phyloP scores from a whole-genome alignment of 148 eudicot genomes.

The Amaranthus cruentus region DNA sequence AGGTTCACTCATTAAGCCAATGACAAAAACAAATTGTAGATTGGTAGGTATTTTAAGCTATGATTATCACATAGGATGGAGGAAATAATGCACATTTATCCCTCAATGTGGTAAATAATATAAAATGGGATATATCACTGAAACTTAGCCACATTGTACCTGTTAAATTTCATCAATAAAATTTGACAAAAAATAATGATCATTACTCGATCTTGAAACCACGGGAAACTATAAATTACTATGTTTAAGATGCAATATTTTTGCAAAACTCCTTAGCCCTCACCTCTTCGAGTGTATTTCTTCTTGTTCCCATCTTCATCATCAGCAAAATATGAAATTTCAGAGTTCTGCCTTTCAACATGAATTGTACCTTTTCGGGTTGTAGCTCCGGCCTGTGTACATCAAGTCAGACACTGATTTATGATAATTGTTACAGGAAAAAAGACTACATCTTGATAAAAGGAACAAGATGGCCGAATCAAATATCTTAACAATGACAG shows the following conservation, averaged over 20 bases:
- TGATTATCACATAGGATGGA: background rate
- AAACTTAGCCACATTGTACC: background rate
- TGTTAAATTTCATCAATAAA: background rate
- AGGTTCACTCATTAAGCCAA: no score
- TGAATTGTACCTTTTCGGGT: constrained; percentile 70
- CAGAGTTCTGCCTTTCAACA: constrained; percentile 86
- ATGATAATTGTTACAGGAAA: constrained; percentile 3
- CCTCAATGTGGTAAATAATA: no score
- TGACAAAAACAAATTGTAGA: no score
- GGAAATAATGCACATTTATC: background rate
- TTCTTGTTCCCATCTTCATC: constrained; percentile 91
- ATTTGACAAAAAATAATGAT: background rate
- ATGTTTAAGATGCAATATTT: background rate
- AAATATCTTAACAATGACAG: background rate
- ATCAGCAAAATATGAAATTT: constrained; percentile 78
- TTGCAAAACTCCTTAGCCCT: constrained; percentile 15
- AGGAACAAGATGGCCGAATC: background rate
- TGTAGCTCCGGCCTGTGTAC: constrained; percentile 78
- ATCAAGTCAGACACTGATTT: constrained; percentile 14
- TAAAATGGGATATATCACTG: background rate
- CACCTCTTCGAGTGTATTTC: constrained; percentile 82
- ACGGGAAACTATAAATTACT: background rate
- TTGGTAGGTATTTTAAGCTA: background rate
- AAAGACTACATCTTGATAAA: background rate
- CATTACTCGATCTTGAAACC: background rate